Conservation (phyloP, 768 basidiomycete genomes). For the Sutorius australiensis region DNA sequence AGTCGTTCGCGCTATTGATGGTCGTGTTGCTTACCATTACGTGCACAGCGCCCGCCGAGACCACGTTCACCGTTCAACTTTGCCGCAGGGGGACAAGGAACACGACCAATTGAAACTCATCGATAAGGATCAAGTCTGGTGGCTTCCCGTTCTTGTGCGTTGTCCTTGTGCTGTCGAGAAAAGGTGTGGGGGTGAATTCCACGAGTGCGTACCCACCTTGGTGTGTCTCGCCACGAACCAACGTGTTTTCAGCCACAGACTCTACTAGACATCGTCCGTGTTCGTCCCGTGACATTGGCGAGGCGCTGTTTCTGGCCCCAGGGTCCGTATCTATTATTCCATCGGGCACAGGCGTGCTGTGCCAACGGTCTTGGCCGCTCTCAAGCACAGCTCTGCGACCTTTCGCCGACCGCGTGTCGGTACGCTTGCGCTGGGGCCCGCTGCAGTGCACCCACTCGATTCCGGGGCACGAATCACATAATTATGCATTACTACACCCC, state of each 20-base stretch:
- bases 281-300: not conserved
- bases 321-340: constrained; percentile 1
- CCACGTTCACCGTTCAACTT: not conserved
- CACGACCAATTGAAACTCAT: not conserved
- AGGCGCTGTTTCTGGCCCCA: not conserved
- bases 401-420: constrained; percentile 18
- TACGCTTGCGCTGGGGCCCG: not conserved
- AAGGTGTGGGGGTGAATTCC: not conserved
- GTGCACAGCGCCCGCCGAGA: not conserved
- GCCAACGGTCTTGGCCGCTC: constrained; percentile 1
- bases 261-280: not conserved
- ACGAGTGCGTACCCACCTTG: constrained; percentile 1
- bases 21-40: constrained; percentile 9
- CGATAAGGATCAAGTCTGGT: not conserved
- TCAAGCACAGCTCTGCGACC: constrained; percentile 3
- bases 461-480: constrained; percentile 5
- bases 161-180: not conserved
- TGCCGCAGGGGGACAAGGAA: constrained; percentile 1
- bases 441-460: constrained; percentile 8
- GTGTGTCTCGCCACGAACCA: not conserved
- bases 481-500: constrained; percentile 5
- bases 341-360: not conserved
- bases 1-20: not conserved
- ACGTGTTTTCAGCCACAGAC: constrained; percentile 7
- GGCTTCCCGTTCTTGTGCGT: not conserved